phyloP scores from a whole-genome alignment of 2,329 filamentous ascomycete genomes.

The Calcarisporium arbuscula region DNA sequence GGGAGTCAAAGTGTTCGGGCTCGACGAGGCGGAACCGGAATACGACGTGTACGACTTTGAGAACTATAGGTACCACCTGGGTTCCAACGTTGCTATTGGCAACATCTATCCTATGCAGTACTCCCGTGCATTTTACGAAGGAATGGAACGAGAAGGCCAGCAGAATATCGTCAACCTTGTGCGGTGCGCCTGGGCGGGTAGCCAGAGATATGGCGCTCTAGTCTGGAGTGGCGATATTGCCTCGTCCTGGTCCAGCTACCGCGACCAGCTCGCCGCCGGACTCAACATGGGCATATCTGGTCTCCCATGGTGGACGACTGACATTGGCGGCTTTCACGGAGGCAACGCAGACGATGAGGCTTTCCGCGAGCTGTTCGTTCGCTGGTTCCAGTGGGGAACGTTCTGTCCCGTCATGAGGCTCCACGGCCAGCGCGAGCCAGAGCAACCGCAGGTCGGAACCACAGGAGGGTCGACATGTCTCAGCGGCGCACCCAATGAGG shows the following conservation, averaged over 20 bases:
- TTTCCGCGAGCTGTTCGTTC: slow-evolving; percentile 57
- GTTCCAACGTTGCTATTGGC: slow-evolving; percentile 36
- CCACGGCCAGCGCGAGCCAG: slow-evolving; percentile 59
- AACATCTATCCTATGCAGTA: slow-evolving; percentile 57
- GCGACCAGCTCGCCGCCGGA: slow-evolving; percentile 55
- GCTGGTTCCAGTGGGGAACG: slow-evolving; percentile 65
- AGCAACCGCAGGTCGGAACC: slow-evolving; percentile 25
- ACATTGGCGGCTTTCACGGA: slow-evolving; percentile 65
- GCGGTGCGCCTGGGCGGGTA: slow-evolving; percentile 44
- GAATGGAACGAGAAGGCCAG: slow-evolving; percentile 45
- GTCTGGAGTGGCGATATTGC: slow-evolving; percentile 65
- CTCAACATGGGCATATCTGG: slow-evolving; percentile 60
- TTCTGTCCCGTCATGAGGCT: slow-evolving; percentile 63
- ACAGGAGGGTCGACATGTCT: slow-evolving; percentile 34
- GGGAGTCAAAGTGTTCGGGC: slow-evolving; percentile 60
- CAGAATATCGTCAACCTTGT: slow-evolving; percentile 50
- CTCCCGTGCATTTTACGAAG: slow-evolving; percentile 54
- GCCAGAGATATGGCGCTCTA: slow-evolving; percentile 57
- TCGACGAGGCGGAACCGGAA: slow-evolving; percentile 64
- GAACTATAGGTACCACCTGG: slow-evolving; percentile 41
- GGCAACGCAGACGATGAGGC: slow-evolving; percentile 47
- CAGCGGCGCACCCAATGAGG: slow-evolving; percentile 53
- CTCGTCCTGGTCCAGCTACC: slow-evolving; percentile 53
- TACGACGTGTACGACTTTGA: slow-evolving; percentile 61
- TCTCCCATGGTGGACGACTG: slow-evolving; percentile 64